Base-by-base conservation (phyloP, 805 yeast genomes). In the Metschnikowia proteae region DNA sequence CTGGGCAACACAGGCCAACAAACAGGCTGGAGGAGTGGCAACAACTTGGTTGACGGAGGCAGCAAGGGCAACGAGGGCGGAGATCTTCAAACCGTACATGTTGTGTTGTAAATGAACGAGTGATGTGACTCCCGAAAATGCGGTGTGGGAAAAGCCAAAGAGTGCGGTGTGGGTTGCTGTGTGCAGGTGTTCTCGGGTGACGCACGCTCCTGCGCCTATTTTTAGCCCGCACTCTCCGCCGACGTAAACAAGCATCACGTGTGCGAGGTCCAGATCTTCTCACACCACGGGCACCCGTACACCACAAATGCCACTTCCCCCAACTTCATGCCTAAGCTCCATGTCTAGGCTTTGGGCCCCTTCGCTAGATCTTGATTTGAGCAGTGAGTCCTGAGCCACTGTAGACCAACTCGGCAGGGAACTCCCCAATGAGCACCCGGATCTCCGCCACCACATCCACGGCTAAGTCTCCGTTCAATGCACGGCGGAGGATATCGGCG, bases 21-120 rank as follows among this genome's bases (percentile, higher is more conserved):
- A 71, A 75, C 96, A 90, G 34, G 97, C 96, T 52, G 97, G 96
- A 45, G 96, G 94, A 48, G 92, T 75, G 47, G 87, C 84, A 40
- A 81, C 79, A 29, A 77, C 76, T 30, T 74, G 60, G 25, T 78
- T 70, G 49, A 74, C 58, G 52, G 68, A 64, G 29, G 77, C 66
- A 45, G 76, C 73, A 50, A 74, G 57, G 26, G 67, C 67, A 43
- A 52, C 43, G 44, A 57, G 45, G 13, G 51, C 51, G 26, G 59
- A 53, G 38, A 55, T 32, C 33, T 54, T 55, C 38, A 51, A 50
- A 17, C 55, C 55, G 51, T 47, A 46, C 57, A 53, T 53, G 26
- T 9, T 28, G 27, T 23, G 27, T 17, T 27, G n/a, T 44, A 34
- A 27, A 35, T 28, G 31, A 47, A 30, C 50, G 43, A 39, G 41